phyloP scores from a whole-genome alignment of 2,329 filamentous ascomycete genomes.

The Fusarium buxicola region DNA sequence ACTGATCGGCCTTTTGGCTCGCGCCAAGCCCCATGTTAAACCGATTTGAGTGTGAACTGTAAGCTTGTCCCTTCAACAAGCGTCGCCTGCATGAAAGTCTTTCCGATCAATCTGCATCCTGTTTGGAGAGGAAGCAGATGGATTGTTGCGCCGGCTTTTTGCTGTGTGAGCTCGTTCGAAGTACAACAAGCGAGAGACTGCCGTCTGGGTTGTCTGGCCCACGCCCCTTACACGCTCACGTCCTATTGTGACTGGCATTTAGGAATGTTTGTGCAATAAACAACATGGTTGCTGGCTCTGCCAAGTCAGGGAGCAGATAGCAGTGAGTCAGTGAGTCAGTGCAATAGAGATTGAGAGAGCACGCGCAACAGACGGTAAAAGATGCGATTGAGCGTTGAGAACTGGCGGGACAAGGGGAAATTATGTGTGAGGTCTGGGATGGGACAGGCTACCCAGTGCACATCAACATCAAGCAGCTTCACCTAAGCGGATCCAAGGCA shows the following conservation, averaged over 20 bases:
- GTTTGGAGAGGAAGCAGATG: background rate
- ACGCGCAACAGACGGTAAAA: background rate
- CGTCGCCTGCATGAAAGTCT: background rate
- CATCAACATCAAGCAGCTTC: slow-evolving; percentile 9
- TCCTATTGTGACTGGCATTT: slow-evolving; percentile 9
- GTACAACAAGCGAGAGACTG: background rate
- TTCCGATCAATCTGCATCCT: background rate
- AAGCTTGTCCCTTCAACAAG: background rate
- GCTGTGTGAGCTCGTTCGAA: background rate
- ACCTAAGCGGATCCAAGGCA: background rate
- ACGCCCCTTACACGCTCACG: slow-evolving; percentile 8
- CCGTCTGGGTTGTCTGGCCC: background rate
- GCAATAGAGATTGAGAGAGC: background rate
- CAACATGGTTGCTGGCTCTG: slow-evolving; percentile 13
- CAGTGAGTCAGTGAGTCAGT: slow-evolving; percentile 16
- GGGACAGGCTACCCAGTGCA: slow-evolving; percentile 1
- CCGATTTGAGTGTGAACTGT: background rate
- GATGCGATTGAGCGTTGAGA: slow-evolving; percentile 6
- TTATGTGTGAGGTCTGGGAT: slow-evolving; percentile 15
- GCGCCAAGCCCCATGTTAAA: slow-evolving; percentile 4
- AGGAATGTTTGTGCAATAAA: slow-evolving; percentile 34
- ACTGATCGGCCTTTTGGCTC: background rate
- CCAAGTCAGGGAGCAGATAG: slow-evolving; percentile 20
- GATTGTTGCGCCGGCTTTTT: slow-evolving; percentile 1
- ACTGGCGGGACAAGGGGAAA: slow-evolving; percentile 16